Evolutionary conservation across 345 rosid species (phyloP).

Genomic region (Syzygium oleosum): DNA sequence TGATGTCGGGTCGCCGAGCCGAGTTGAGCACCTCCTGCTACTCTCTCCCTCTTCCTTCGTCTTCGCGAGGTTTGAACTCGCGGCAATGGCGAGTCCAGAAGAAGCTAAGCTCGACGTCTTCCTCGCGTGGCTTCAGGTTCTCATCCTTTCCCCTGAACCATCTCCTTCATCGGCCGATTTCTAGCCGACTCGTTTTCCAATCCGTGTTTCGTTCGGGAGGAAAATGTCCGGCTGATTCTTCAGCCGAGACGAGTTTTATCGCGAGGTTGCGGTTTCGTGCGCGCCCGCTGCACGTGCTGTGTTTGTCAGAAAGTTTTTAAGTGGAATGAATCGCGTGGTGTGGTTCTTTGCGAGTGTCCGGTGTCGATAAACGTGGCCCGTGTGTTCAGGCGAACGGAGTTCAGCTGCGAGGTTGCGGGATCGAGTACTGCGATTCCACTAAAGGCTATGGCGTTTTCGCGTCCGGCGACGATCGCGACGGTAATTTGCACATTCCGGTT

Average conservation of each 20-base stretch:
- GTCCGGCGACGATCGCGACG: slow-evolving; percentile 31
- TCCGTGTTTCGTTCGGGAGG: not conserved
- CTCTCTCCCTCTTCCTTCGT: not conserved
- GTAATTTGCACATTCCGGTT: slow-evolving; percentile 7
- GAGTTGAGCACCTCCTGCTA: not conserved
- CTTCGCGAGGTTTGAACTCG: not conserved
- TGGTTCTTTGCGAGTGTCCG: not conserved
- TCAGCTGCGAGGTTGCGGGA: slow-evolving; percentile 62
- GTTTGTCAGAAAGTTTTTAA: not conserved
- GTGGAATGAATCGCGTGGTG: not conserved
- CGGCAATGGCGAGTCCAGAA: slow-evolving; percentile 28
- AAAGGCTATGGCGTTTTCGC: slow-evolving; percentile 78
- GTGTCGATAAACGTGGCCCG: not conserved
- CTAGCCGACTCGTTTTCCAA: not conserved
- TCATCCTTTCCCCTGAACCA: not conserved
- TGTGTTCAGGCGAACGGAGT: slow-evolving; percentile 52
- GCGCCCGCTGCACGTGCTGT: not conserved
- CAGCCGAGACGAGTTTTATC: not conserved
- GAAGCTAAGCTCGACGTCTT: slow-evolving; percentile 45
- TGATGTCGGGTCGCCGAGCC: not conserved
- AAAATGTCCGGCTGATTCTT: not conserved
- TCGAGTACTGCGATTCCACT: slow-evolving; percentile 39
- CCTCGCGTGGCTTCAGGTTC: slow-evolving; percentile 62
- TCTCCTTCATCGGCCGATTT: not conserved
- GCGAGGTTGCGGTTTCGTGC: not conserved